Percentiles rank a stretch among this genome's conserved stretches.
Conservation (phyloP, 306 rosid genomes). For the Quercus suber region DNA sequence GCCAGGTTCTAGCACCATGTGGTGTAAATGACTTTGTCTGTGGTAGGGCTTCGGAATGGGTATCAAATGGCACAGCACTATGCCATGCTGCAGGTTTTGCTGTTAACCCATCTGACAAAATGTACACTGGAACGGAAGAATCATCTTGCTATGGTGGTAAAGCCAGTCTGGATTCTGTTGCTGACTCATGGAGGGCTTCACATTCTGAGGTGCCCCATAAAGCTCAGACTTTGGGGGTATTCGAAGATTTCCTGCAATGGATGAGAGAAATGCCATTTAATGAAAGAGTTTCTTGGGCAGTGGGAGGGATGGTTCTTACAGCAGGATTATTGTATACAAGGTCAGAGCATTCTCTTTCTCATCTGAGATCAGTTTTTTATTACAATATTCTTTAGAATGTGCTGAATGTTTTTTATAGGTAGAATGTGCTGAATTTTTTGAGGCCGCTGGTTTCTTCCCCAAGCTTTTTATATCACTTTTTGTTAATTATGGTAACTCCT, state of each 20-base stretch:
- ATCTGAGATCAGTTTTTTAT: background rate
- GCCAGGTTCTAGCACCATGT: conserved; percentile 90
- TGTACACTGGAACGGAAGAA: conserved; percentile 30
- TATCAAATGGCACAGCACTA: conserved; percentile 87
- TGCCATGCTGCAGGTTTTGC: conserved; percentile 84
- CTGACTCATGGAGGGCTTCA: conserved; percentile 76
- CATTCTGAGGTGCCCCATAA: conserved; percentile 34
- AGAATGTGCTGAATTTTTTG: background rate
- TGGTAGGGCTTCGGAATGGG: conserved; percentile 95
- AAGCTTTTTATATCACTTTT: background rate
- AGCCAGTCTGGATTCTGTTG: conserved; percentile 67
- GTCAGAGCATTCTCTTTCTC: conserved; percentile 32
- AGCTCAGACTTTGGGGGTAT: conserved; percentile 27
- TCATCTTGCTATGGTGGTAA: conserved; percentile 75
- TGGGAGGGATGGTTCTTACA: conserved; percentile 92
- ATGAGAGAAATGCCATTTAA: conserved; percentile 52
- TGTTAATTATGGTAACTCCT: background rate
- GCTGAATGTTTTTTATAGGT: background rate
- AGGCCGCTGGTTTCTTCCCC: background rate
- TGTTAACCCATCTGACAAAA: conserved; percentile 44
- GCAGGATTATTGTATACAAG: conserved; percentile 76
- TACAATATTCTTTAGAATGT: background rate
- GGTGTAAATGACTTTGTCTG: conserved; percentile 95
- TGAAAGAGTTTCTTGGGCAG: conserved; percentile 88
- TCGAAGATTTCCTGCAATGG: conserved; percentile 64